Conservation (phyloP, 768 basidiomycete genomes). For the Boletus pseudo-olivaceus region DNA sequence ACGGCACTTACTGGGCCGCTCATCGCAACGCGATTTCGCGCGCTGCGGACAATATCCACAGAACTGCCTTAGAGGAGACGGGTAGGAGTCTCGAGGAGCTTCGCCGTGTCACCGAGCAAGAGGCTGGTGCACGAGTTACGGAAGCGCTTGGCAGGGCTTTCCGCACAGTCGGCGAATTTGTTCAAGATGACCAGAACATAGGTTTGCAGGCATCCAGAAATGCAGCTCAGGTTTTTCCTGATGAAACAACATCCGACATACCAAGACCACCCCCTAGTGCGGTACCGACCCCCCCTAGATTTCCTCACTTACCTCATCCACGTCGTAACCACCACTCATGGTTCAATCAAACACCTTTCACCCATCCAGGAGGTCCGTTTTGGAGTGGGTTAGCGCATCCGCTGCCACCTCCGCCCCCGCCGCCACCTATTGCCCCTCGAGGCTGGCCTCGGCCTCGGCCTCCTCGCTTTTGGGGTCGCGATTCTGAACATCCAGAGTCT, state of each 20-base stretch:
- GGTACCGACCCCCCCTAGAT: slow-evolving; percentile 13
- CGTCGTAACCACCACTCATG: slow-evolving; percentile 26
- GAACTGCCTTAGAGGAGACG: slow-evolving; percentile 38
- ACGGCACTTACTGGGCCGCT: slow-evolving; percentile 65
- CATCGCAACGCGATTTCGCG: slow-evolving; percentile 60
- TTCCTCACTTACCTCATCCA: slow-evolving; percentile 15
- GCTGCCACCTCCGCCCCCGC: not conserved
- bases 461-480: slow-evolving; percentile 17
- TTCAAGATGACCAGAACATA: slow-evolving; percentile 16
- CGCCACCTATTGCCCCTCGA: slow-evolving; percentile 2
- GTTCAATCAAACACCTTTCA: slow-evolving; percentile 15
- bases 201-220: slow-evolving; percentile 3
- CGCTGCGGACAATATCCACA: slow-evolving; percentile 52
- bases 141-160: slow-evolving; percentile 61
- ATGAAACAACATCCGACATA: slow-evolving; percentile 1
- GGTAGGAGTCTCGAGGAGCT: slow-evolving; percentile 42
- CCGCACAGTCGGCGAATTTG: slow-evolving; percentile 44
- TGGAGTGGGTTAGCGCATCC: slow-evolving; percentile 19
- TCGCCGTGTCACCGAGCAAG: slow-evolving; percentile 53
- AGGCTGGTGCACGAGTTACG: slow-evolving; percentile 60
- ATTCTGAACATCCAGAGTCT: not conserved
- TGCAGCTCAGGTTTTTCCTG: not conserved
- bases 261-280: slow-evolving; percentile 6
- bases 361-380: slow-evolving; percentile 9
- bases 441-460: slow-evolving; percentile 28